A percentile compares a stretch with the other conserved stretches of the same genome.
Evolutionary conservation across 129 eudicot genomes (phyloP).

Genomic region (Centrapalus pauciflorus): DNA sequence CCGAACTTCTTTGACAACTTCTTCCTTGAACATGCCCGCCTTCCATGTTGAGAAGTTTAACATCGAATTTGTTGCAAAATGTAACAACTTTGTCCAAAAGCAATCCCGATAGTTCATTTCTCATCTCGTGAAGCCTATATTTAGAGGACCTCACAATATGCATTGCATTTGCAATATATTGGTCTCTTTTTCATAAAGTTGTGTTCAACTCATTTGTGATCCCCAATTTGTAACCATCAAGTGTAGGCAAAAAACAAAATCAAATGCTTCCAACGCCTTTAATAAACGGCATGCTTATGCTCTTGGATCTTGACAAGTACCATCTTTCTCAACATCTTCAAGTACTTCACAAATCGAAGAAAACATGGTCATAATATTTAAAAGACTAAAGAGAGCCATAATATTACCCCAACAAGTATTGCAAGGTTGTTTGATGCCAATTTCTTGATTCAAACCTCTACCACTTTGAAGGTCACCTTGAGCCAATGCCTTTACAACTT

Average conservation of each 20-base stretch:
- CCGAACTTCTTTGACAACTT: neutral
- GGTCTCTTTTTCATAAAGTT: neutral
- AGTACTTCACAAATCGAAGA: neutral
- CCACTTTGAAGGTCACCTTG: neutral
- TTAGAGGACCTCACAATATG: neutral
- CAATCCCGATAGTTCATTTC: neutral
- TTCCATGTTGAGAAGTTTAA: neutral
- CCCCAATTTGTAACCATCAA: neutral
- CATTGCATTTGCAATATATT: neutral
- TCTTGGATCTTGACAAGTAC: neutral
- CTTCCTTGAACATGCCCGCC: neutral
- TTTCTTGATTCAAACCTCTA: neutral
- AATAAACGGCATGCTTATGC: neutral
- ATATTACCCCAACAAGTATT: neutral
- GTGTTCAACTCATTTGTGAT: neutral
- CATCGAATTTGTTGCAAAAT: neutral
- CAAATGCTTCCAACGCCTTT: neutral
- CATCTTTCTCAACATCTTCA: neutral
- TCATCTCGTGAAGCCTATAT: neutral
- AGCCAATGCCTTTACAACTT: neutral
- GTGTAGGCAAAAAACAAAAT: neutral
- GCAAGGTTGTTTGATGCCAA: neutral
- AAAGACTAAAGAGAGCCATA: neutral
- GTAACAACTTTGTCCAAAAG: neutral
- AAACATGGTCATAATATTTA: neutral